Evolutionary conservation across 257 asterid species (phyloP), one percentile per base, ranked within the genome.

Genomic region (Perilla frutescens): DNA sequence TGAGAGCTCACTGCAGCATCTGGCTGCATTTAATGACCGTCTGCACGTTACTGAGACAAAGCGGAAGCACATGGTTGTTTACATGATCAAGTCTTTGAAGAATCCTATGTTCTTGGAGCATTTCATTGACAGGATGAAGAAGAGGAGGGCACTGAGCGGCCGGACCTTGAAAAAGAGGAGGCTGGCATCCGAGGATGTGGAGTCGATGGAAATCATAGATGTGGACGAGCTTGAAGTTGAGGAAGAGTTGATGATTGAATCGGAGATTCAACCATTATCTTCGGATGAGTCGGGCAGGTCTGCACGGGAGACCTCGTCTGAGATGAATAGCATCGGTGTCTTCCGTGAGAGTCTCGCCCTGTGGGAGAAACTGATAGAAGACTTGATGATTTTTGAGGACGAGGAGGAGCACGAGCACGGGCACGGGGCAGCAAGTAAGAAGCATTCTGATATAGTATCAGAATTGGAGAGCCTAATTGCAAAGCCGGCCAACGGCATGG

Each of bases 301-400:
- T 8, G 29, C 12, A 4, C 76, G 48, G 58, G 89, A 82, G 15
- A 66, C 1, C 64, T 39, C 15, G 68, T 68, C 41, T 6, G 59
- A 0, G 89, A 85, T 8, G 7, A 34, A 49, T 44, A 67, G 70
- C 36, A 5, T 7, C 3, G 66, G 36, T 8, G 3, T 31, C 29
- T 11, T 14, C 12, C 77, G 90, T 0, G 97, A 94, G 85, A 90
- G 62, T 55, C 88, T 87, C 44, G 86, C 90, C 4, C 51, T 91
- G 75, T 94, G 97, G 98, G 98, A 94, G 83, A 91, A 94, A 82
- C 76, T 91, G 0, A 87, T 94, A 88, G 97, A 91, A 44, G 98
- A 94, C 61, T 92, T 88, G 60, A 79, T 94, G 96, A 87, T 94
- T 8, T 94, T 83, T 3, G 97, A 87, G 64, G 89, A 76, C 1